A percentile compares a stretch with the other conserved stretches of the same genome.
These are phyloP conservation scores for Dactylellina parvicollis DNA, from an alignment of 2,329 filamentous ascomycete genomes.

Conservation along the genomic window DNA sequence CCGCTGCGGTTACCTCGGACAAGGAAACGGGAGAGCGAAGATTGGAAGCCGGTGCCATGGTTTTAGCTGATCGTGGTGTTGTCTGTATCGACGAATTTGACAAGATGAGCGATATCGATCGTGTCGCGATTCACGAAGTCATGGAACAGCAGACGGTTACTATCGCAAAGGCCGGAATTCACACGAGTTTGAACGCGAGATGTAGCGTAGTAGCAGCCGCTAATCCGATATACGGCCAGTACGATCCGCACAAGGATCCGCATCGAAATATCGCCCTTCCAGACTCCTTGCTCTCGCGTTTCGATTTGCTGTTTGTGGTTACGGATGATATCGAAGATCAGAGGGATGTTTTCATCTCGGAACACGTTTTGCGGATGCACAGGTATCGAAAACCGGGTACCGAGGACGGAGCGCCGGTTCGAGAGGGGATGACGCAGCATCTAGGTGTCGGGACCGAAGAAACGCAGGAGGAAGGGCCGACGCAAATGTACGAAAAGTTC, in stretches of 20 bases:
- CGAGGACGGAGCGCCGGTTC: conserved; percentile 92
- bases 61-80: conserved; percentile 93
- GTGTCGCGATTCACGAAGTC: conserved; percentile 99
- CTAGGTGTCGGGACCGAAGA: conserved; percentile 86
- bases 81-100: conserved; percentile 99
- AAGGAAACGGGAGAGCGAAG: conserved; percentile 96
- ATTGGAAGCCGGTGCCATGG: conserved; percentile 97
- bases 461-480: conserved; percentile 76
- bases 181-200: conserved; percentile 94
- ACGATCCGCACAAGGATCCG: conserved; percentile 97
- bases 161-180: conserved; percentile 97
- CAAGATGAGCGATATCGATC: conserved; percentile 98
- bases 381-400: conserved; percentile 90
- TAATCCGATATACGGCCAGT: conserved; percentile 97
- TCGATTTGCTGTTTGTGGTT: conserved; percentile 96
- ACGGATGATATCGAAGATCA: conserved; percentile 98
- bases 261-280: conserved; percentile 98
- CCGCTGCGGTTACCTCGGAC: conserved; percentile 92
- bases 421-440: conserved; percentile 84
- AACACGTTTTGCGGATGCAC: conserved; percentile 97
- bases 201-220: conserved; percentile 97
- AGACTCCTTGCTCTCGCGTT: conserved; percentile 95
- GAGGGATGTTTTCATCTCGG: conserved; percentile 87
- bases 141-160: conserved; percentile 99
- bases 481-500: conserved; percentile 94